phyloP scores from a whole-genome alignment of 2,329 filamentous ascomycete species.

The Pseudogymnoascus sp. region DNA sequence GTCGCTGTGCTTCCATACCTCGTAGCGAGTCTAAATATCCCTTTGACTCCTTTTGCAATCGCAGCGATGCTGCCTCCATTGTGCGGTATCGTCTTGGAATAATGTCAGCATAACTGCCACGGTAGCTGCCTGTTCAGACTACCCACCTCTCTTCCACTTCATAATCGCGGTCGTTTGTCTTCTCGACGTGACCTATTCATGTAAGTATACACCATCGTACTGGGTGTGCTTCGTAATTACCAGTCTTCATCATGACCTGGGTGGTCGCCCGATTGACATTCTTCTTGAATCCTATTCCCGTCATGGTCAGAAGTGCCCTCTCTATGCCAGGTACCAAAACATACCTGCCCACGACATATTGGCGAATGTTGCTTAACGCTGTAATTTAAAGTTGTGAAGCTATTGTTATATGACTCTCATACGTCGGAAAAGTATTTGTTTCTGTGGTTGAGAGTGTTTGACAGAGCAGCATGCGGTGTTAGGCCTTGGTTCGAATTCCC shows the following conservation, averaged over 20 bases:
- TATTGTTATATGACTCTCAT: background rate
- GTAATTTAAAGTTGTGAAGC: background rate
- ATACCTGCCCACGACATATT: conserved; percentile 65
- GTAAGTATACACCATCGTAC: background rate
- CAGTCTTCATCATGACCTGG: conserved; percentile 99
- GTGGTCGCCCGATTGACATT: conserved; percentile 98
- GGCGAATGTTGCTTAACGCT: conserved; percentile 9
- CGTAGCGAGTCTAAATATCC: conserved; percentile 93
- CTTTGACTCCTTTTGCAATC: conserved; percentile 95
- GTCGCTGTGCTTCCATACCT: conserved; percentile 43
- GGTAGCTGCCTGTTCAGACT: background rate
- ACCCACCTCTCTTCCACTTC: conserved; percentile 85
- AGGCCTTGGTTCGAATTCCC: background rate
- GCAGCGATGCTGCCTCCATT: conserved; percentile 88
- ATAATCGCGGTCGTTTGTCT: conserved; percentile 97
- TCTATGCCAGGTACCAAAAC: conserved; percentile 11
- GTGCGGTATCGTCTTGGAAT: conserved; percentile 70
- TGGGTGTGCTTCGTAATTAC: conserved; percentile 35
- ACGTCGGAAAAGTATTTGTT: background rate
- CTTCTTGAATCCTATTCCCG: conserved; percentile 69
- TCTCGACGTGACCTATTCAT: conserved; percentile 77
- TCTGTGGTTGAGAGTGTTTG: background rate
- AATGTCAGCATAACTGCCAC: conserved; percentile 16
- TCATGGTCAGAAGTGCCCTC: conserved; percentile 4
- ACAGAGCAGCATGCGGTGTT: background rate